Conservation (phyloP, 2,329 filamentous ascomycete species). For the Chalaropsis thielavioides region DNA sequence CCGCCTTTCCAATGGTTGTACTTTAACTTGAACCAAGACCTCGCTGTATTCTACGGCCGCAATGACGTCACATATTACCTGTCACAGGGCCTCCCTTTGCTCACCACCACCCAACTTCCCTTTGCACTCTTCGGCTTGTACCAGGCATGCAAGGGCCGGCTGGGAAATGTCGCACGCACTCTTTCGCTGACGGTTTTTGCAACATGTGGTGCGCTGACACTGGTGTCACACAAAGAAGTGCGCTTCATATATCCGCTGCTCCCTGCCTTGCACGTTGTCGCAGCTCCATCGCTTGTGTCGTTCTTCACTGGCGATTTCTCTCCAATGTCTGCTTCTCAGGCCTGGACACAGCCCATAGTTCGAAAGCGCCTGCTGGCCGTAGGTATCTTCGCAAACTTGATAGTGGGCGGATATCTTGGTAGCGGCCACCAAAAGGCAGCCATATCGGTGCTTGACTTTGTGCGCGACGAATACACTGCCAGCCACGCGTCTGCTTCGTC, state of each 20-base stretch:
- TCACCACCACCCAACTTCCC: slow-evolving; percentile 70
- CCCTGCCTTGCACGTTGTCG: slow-evolving; percentile 69
- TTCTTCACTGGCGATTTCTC: slow-evolving; percentile 44
- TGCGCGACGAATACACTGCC: slow-evolving; percentile 58
- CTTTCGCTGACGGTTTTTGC: slow-evolving; percentile 45
- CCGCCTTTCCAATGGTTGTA: slow-evolving; percentile 76
- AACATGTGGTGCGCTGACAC: slow-evolving; percentile 50
- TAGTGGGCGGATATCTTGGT: slow-evolving; percentile 60
- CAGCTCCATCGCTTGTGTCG: slow-evolving; percentile 48
- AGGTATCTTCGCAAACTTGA: slow-evolving; percentile 50
- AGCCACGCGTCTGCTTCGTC: slow-evolving; percentile 30
- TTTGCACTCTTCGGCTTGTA: slow-evolving; percentile 56
- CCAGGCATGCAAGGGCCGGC: slow-evolving; percentile 27
- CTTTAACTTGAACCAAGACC: slow-evolving; percentile 76
- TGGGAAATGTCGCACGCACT: slow-evolving; percentile 32
- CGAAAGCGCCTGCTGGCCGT: slow-evolving; percentile 42
- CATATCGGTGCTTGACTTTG: slow-evolving; percentile 55
- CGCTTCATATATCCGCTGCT: slow-evolving; percentile 91
- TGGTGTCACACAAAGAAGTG: slow-evolving; percentile 90
- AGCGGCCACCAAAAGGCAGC: slow-evolving; percentile 69
- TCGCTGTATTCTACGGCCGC: slow-evolving; percentile 82
- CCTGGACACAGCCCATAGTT: slow-evolving; percentile 25
- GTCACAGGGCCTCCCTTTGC: slow-evolving; percentile 73
- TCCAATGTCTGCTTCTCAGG: slow-evolving; percentile 22
- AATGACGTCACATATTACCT: slow-evolving; percentile 92